Conservation (phyloP, 192 early-diverging fungal species). For the Allomyces macrogynus region DNA sequence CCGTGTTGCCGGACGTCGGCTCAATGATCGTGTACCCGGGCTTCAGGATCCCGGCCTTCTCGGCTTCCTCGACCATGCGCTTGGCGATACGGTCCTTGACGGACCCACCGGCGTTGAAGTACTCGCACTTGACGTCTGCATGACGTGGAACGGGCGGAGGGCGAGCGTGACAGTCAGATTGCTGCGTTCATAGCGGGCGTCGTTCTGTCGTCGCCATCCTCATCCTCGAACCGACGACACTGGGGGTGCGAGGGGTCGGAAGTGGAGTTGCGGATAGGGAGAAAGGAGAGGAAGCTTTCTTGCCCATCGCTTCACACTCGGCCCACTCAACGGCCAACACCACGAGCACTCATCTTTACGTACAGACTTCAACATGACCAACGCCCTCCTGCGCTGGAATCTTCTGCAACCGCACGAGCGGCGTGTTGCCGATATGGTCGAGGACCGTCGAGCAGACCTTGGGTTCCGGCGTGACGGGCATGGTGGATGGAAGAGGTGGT, state of each 20-base stretch:
- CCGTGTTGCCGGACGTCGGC: constrained; percentile 98
- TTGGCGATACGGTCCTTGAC: constrained; percentile 97
- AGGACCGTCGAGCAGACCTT: constrained; percentile 71
- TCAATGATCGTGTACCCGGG: constrained; percentile 93
- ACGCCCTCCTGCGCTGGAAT: constrained; percentile 72
- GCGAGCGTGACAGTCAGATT: too few relatives aligned
- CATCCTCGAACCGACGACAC: too few relatives aligned
- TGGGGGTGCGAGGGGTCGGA: too few relatives aligned
- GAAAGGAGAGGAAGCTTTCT: too few relatives aligned
- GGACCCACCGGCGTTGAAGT: constrained; percentile 94
- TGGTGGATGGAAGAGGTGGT: not conserved
- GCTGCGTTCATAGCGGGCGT: too few relatives aligned
- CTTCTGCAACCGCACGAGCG: constrained; percentile 74
- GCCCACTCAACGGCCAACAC: too few relatives aligned
- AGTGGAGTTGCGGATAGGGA: too few relatives aligned
- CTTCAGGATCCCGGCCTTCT: constrained; percentile 69
- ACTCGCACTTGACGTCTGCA: constrained; percentile 82
- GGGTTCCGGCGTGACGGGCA: constrained; percentile 33
- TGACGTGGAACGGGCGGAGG: not conserved
- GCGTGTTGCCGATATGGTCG: constrained; percentile 93
- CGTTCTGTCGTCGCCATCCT: too few relatives aligned
- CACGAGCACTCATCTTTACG: not conserved
- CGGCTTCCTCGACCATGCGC: constrained; percentile 91
- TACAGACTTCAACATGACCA: constrained; percentile 6
- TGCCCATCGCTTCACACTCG: too few relatives aligned